phyloP scores from a whole-genome alignment of 352 stramenopile genomes.

The Pythium dissimile region DNA sequence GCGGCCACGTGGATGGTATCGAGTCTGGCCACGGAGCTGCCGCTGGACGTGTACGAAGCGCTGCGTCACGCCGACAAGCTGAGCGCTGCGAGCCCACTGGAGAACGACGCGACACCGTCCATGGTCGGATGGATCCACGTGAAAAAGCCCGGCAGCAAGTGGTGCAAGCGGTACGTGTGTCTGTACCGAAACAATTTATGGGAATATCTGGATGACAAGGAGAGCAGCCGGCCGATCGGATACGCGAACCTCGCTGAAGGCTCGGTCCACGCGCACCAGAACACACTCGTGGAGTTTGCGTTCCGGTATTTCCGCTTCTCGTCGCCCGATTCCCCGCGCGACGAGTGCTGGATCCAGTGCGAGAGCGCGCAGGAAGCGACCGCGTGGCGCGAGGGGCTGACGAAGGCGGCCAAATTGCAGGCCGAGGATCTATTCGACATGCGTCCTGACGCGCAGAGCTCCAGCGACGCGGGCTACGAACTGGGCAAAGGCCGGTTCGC shows the following conservation, averaged over 20 bases:
- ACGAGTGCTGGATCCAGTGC: conserved; percentile 66
- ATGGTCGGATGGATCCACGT: conserved; percentile 50
- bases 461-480: conserved; percentile 46
- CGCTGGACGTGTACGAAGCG: conserved; percentile 53
- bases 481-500: conserved; percentile 82
- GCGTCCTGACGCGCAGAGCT: conserved; percentile 37
- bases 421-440: conserved; percentile 72
- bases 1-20: conserved; percentile 61
- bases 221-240: conserved; percentile 56
- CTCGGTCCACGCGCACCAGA: conserved; percentile 47
- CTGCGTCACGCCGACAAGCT: conserved; percentile 34
- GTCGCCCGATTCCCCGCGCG: conserved; percentile 38
- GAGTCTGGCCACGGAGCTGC: conserved; percentile 59
- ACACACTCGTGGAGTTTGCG: conserved; percentile 45
- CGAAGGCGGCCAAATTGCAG: conserved; percentile 36
- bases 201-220: conserved; percentile 70
- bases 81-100: conserved; percentile 20
- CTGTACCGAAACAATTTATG: conserved; percentile 72
- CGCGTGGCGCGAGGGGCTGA: conserved; percentile 40
- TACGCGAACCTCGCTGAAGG: conserved; percentile 77
- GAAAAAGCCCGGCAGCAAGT: conserved; percentile 61
- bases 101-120: conserved; percentile 20
- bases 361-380: conserved; percentile 39
- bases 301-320: conserved; percentile 58
- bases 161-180: conserved; percentile 65